Base-by-base conservation (phyloP, 768 basidiomycete genomes). In the Nidularia pulvinata region DNA sequence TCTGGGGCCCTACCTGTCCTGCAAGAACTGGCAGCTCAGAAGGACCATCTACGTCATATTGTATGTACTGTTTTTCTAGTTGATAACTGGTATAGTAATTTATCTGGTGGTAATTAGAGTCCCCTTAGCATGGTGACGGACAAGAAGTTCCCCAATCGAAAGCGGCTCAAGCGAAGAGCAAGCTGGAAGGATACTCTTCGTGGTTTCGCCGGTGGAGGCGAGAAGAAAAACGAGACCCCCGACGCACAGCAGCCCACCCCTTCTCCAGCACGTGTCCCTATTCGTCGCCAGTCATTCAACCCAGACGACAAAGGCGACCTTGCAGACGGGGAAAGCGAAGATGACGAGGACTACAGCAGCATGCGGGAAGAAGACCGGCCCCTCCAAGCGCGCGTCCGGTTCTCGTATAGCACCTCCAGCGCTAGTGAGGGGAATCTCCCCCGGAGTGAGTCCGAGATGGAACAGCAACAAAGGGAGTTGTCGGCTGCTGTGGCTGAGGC, bases 121-220 rank as follows among this genome's bases (percentile, higher is more conserved):
- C 97, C 97, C 7, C 75, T 98, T 49, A 88, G 90, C 55, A 95
- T 98, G 81, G 93, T 97, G 19, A 83, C 86, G 42, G 93, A 95
- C 65, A 78, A 78, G 39, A 78, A 70, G 47, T 72, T 69, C 13
- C 53, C 58, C 22, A 64, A 61, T 44, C 63, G 69, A 53, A 80
- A 77, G 60, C 81, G 76, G 42, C 74, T 87, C 59, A 82, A 74
- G 62, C 70, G 82, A 56, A 74, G 68, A 55, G 73, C 71, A 52
- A 86, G 84, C 60, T 86, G 84, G 85, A 85, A 78, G 59, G 83
- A 86, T 55, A 72, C 78, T 1, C 46, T 87, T 25, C 77, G 76
- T 56, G 79, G 76, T 30, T 68, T 83, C 46, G 69, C 78, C 19
- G 77, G 69, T 54, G 65, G 66, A 16, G 69, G 69, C 37, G 72